A percentile compares a stretch with the other conserved stretches of the same genome.
Evolutionary conservation across 2,329 filamentous ascomycete species (phyloP).

Genomic region (Thermoascus crustaceus): DNA sequence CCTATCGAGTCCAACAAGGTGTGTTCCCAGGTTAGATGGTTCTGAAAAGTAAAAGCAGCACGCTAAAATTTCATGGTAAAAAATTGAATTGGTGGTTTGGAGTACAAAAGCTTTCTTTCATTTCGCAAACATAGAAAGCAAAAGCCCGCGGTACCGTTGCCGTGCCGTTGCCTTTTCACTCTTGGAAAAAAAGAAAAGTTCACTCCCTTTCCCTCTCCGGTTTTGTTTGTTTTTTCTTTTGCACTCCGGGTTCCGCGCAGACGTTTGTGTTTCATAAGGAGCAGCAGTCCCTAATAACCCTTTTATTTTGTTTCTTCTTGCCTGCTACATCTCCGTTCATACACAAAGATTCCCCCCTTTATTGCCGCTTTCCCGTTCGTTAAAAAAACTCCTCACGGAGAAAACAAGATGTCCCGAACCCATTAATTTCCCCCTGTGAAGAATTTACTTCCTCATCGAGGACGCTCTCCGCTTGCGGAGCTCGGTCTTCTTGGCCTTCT

Average conservation of each 20-base stretch:
- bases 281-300: too few species aligned
- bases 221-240: slow-evolving; percentile 9
- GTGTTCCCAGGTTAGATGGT: background rate
- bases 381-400: too few species aligned
- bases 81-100: slow-evolving; percentile 1
- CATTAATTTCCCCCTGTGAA: slow-evolving; percentile 7
- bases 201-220: slow-evolving; percentile 3
- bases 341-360: background rate
- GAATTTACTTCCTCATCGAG: slow-evolving; percentile 78
- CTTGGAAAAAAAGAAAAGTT: slow-evolving; percentile 1
- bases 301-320: slow-evolving; percentile 14
- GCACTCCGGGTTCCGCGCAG: slow-evolving; percentile 1
- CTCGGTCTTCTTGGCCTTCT: slow-evolving; percentile 89
- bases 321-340: slow-evolving; percentile 6
- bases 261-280: slow-evolving; percentile 4
- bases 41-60: too few species aligned
- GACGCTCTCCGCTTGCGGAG: slow-evolving; percentile 93
- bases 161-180: slow-evolving; percentile 1
- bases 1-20: too few species aligned
- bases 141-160: slow-evolving; percentile 1
- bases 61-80: background rate
- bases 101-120: slow-evolving; percentile 3
- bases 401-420: background rate
- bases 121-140: slow-evolving; percentile 2
- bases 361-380: background rate